Percentiles rank a stretch among this genome's conserved stretches.
phyloP scores from a whole-genome alignment of 768 basidiomycete genomes.

The Brasilioporus rufonigricans region DNA sequence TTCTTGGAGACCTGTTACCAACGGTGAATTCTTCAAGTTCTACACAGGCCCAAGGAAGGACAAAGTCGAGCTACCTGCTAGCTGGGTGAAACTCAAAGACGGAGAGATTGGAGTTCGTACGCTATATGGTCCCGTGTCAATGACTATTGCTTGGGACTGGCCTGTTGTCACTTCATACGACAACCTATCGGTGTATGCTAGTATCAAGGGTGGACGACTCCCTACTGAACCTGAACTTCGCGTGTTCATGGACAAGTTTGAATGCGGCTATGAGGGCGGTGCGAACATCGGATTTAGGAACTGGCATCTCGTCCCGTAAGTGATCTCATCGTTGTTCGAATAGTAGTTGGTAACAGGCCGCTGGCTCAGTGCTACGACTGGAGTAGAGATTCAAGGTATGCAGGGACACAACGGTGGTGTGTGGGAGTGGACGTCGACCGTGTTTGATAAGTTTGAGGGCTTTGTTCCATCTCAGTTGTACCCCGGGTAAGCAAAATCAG shows the following conservation, averaged over 20 bases:
- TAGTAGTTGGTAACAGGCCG: not conserved
- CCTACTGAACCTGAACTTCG: slow-evolving; percentile 89
- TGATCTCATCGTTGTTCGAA: slow-evolving; percentile 7
- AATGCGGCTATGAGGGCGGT: slow-evolving; percentile 71
- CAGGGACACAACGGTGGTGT: slow-evolving; percentile 90
- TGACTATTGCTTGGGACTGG: slow-evolving; percentile 81
- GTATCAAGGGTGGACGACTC: slow-evolving; percentile 85
- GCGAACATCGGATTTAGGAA: slow-evolving; percentile 86
- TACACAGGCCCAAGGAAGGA: slow-evolving; percentile 46
- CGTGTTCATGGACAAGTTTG: slow-evolving; percentile 72
- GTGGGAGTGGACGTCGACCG: slow-evolving; percentile 97
- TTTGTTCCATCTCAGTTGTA: slow-evolving; percentile 77
- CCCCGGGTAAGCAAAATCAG: slow-evolving; percentile 60
- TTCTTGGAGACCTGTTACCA: slow-evolving; percentile 84
- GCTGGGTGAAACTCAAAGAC: slow-evolving; percentile 19
- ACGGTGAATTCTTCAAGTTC: slow-evolving; percentile 79
- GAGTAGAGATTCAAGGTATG: slow-evolving; percentile 46
- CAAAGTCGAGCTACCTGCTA: slow-evolving; percentile 34
- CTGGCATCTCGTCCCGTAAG: slow-evolving; percentile 93
- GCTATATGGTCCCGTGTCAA: slow-evolving; percentile 77
- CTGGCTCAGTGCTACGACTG: slow-evolving; percentile 62
- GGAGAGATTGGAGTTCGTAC: slow-evolving; percentile 63
- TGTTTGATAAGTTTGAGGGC: slow-evolving; percentile 68
- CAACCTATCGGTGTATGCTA: slow-evolving; percentile 77
- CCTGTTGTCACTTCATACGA: slow-evolving; percentile 79